These are phyloP conservation scores for Sporodiniella umbellata DNA, from an alignment of 371 early-diverging fungal genomes.

Conservation along the genomic window DNA sequence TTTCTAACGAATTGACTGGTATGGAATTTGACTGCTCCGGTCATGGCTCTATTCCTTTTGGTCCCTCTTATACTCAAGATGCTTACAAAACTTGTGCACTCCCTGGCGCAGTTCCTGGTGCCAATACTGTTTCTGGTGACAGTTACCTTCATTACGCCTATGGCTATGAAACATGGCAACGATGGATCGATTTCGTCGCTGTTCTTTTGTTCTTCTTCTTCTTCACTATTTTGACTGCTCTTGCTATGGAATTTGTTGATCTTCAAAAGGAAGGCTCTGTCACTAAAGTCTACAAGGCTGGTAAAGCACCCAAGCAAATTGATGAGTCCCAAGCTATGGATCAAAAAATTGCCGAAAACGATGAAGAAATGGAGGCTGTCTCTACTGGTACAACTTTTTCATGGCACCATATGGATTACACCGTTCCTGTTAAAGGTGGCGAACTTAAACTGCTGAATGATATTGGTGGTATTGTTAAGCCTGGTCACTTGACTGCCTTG, in stretches of 20 bases:
- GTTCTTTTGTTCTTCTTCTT: slow-evolving; percentile 50
- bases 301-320: slow-evolving; percentile 26
- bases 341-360: slow-evolving; percentile 12
- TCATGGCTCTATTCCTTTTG: slow-evolving; percentile 40
- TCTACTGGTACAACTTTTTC: slow-evolving; percentile 50
- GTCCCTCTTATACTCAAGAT: slow-evolving; percentile 40
- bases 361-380: slow-evolving; percentile 25
- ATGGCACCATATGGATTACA: slow-evolving; percentile 57
- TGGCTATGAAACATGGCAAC: slow-evolving; percentile 30
- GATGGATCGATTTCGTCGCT: slow-evolving; percentile 59
- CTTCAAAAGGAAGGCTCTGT: slow-evolving; percentile 46
- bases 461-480: slow-evolving; percentile 50
- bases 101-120: slow-evolving; percentile 48
- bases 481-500: slow-evolving; percentile 68
- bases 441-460: slow-evolving; percentile 48
- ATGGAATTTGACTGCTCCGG: slow-evolving; percentile 33
- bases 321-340: slow-evolving; percentile 9
- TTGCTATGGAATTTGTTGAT: slow-evolving; percentile 52
- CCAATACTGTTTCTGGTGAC: slow-evolving; percentile 39
- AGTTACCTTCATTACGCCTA: slow-evolving; percentile 45
- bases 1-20: slow-evolving; percentile 65
- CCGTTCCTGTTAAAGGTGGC: slow-evolving; percentile 58
- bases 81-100: slow-evolving; percentile 56
- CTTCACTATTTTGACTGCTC: slow-evolving; percentile 45
- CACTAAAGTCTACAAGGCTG: slow-evolving; percentile 52